Base-by-base conservation (phyloP, 2,329 filamentous ascomycete genomes). In the Diplodia intermedia region DNA sequence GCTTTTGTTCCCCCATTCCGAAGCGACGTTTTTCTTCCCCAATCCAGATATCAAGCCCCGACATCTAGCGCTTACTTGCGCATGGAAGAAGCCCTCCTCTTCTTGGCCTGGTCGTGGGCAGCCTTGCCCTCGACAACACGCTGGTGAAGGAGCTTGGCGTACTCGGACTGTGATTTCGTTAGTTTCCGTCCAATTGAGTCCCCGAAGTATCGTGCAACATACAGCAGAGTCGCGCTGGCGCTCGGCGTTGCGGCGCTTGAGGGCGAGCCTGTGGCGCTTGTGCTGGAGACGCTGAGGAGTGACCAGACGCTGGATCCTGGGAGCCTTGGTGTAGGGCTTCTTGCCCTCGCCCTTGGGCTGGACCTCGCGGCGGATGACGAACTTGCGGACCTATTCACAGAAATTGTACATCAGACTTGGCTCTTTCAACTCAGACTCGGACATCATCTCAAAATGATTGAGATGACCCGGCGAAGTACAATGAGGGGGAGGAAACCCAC, bases 201-300 rank as follows among this genome's bases (percentile, higher is more conserved):
- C 47, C 47, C 23, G 14, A 18, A 36, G 23, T 5, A 20, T 49
- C 43, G 65, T 66, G 20, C 15, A 43, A 89, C 91, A 82, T 93
- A 97, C 95, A 81, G 95, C 95, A 88, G 97, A 94, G 82, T 99
- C 95, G 90, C 97, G 97, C 86, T 93, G 89, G 85, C 94, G 91
- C 88, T 99, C 95, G 80, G 94, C 86, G 82, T 93, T 92, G 85
- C 95, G 94, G 84, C 94, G 93, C 93, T 99, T 99, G 86, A 99
- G 91, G 80, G 95, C 94, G 80, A 96, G 87, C 78, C 94, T 89
- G 89, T 98, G 95, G 81, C 95, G 93, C 92, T 98, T 99, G 91
- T 97, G 95, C 90, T 99, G 95, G 82, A 99, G 93, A 84, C 95
- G 95, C 88, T 98, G 95, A 83, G 95, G 95, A 81, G 95, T 99